A percentile compares a stretch with the other conserved stretches of the same genome.
phyloP scores from a whole-genome alignment of 169 alveolate genomes.

The Plasmodium yoelii region DNA sequence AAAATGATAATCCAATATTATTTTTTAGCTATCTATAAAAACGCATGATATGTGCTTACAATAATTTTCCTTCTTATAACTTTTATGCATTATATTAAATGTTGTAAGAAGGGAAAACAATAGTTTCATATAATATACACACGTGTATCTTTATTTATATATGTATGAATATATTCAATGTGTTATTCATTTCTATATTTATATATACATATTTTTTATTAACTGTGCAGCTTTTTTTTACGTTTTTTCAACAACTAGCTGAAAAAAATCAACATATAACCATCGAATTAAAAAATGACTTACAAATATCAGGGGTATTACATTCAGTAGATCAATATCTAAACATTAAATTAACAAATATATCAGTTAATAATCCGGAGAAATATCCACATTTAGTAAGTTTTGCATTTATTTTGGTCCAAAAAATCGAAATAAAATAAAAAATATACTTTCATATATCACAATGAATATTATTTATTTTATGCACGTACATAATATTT shows the following conservation, averaged over 20 bases:
- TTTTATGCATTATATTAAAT: no score
- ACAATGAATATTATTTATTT: no score
- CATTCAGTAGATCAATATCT: conserved; percentile 94
- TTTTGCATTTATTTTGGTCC: neutral
- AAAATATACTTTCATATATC: no score
- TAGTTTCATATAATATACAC: no score
- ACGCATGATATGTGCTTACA: no score
- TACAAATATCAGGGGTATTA: conserved; percentile 93
- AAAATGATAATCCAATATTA: conserved; percentile 1
- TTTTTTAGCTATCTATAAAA: neutral
- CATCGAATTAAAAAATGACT: conserved; percentile 94
- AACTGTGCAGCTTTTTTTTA: conserved; percentile 87
- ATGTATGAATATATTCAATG: neutral
- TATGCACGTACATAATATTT: no score
- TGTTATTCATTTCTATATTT: neutral
- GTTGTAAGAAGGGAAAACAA: no score
- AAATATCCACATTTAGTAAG: conserved; percentile 93
- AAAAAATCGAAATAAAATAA: neutral
- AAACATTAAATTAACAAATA: conserved; percentile 92
- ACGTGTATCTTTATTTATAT: no score
- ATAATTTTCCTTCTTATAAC: no score
- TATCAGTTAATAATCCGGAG: conserved; percentile 92
- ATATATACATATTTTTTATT: neutral
- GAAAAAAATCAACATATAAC: conserved; percentile 92
- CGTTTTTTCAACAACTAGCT: conserved; percentile 93